Percentiles rank a stretch among this genome's conserved stretches.
Conservation (phyloP, 2,329 filamentous ascomycete genomes). For the Fusarium sacchari region DNA sequence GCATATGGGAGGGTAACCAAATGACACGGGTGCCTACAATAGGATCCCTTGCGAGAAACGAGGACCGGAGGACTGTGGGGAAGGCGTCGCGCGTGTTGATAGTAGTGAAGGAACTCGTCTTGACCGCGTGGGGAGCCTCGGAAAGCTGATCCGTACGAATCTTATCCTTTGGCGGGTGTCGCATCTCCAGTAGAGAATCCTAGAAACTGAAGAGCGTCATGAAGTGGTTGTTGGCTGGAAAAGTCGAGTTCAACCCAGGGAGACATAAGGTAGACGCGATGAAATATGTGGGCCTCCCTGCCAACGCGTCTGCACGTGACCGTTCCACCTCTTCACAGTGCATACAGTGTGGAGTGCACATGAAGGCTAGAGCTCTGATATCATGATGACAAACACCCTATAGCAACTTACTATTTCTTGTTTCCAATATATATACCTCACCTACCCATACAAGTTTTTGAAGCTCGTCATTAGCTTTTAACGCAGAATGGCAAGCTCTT, state of each 20-base stretch:
- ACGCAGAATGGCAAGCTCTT: constrained; percentile 44
- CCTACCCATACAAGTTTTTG: background rate
- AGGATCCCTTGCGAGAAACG: constrained; percentile 76
- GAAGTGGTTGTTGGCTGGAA: constrained; percentile 31
- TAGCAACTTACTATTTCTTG: constrained; percentile 21
- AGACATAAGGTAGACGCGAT: constrained; percentile 17
- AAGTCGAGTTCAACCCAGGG: background rate
- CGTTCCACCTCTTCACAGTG: constrained; percentile 10
- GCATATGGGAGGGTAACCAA: constrained; percentile 58
- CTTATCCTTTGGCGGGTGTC: constrained; percentile 2
- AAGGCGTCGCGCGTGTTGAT: constrained; percentile 73
- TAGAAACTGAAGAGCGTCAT: constrained; percentile 27
- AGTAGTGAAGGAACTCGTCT: constrained; percentile 58
- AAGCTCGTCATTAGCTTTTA: background rate
- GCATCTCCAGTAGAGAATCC: constrained; percentile 33
- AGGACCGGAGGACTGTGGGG: constrained; percentile 81
- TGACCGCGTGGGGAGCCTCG: constrained; percentile 31
- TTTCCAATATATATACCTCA: background rate
- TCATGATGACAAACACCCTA: constrained; percentile 36
- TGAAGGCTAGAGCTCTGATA: constrained; percentile 31
- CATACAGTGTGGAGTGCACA: constrained; percentile 36
- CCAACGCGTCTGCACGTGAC: constrained; percentile 44
- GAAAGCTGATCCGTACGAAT: constrained; percentile 31
- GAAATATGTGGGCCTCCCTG: constrained; percentile 3
- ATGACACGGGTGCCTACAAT: constrained; percentile 53